Conservation (phyloP, 345 rosid species). For the Turritis glabra region DNA sequence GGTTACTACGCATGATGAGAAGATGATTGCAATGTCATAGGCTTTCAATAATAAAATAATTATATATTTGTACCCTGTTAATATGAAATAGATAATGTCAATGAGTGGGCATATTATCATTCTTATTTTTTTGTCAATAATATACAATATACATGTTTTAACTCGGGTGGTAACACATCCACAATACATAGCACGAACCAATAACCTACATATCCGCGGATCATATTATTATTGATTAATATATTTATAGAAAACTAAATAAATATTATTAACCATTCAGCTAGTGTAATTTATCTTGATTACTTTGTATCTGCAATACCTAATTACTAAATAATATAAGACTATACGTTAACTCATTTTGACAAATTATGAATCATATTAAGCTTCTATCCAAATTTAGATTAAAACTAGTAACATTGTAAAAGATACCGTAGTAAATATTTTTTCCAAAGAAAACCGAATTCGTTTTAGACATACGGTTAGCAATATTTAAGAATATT, state of each 20-base stretch:
- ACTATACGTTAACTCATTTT: background rate
- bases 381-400: background rate
- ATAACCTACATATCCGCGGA: too few species aligned
- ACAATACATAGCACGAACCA: too few species aligned
- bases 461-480: background rate
- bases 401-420: background rate
- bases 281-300: background rate
- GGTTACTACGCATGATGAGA: background rate
- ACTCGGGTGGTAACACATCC: too few species aligned
- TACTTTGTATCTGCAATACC: background rate
- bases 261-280: background rate
- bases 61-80: too few species aligned
- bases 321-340: too few species aligned
- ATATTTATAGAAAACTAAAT: background rate
- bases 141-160: too few species aligned
- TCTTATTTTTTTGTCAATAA: too few species aligned
- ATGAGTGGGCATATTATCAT: too few species aligned
- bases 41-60: too few species aligned
- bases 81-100: too few species aligned
- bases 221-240: too few species aligned
- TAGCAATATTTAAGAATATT: background rate
- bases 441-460: background rate
- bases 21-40: background rate
- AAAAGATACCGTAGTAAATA: background rate
- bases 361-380: background rate